Evolutionary conservation across 2,329 filamentous ascomycete genomes (phyloP).

Genomic region (Exserohilum turcica): DNA sequence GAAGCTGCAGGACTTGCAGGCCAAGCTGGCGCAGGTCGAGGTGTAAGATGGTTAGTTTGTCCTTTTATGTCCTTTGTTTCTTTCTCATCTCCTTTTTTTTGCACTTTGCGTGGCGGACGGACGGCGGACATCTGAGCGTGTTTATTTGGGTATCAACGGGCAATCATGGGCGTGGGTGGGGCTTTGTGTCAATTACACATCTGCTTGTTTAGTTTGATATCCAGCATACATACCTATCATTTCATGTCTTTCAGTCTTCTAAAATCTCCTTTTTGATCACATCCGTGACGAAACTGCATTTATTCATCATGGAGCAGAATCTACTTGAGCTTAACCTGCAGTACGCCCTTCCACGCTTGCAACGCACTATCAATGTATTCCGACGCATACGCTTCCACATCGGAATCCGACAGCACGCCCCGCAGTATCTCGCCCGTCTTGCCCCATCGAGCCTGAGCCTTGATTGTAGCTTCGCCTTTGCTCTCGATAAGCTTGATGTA

Average conservation of each 20-base stretch:
- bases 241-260: no score
- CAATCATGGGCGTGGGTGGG: constrained; percentile 1
- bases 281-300: not conserved
- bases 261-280: no score
- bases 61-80: not conserved
- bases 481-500: constrained; percentile 30
- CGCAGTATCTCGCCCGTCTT: constrained; percentile 29
- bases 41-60: not conserved
- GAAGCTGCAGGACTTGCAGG: no score
- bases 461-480: constrained; percentile 26
- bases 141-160: not conserved
- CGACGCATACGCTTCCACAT: constrained; percentile 31
- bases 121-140: not conserved
- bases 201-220: no score
- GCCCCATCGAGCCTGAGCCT: constrained; percentile 30
- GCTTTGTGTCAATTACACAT: not conserved
- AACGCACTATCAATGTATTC: constrained; percentile 42
- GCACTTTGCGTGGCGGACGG: not conserved
- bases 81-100: not conserved
- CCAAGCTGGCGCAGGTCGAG: not conserved
- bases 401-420: constrained; percentile 26
- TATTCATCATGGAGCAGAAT: not conserved
- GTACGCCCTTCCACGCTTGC: constrained; percentile 38
- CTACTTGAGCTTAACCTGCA: constrained; percentile 44
- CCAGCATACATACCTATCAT: no score